Evolutionary conservation across 306 rosid genomes (phyloP), one percentile per base, ranked within the genome.

Genomic region (Castanea mollissima): DNA sequence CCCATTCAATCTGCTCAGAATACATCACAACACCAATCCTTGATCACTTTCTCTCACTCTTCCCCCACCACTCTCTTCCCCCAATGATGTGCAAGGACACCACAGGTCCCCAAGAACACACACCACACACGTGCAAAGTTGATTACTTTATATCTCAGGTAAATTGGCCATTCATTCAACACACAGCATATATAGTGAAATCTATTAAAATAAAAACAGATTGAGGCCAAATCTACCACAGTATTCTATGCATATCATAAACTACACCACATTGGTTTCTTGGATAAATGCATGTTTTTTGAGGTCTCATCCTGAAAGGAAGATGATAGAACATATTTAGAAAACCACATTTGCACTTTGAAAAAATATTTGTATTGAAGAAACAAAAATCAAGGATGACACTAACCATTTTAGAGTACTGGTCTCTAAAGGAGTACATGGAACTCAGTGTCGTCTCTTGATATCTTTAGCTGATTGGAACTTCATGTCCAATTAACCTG

Each of bases 361-460:
- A 1, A 35, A 35, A 34, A 13, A 25, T 41, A 74, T 16, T 68
- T 14, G 25, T 31, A 23, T 63, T 14, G 62, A 63, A 63, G 46
- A 41, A 3, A 32, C 14, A 77, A 77, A 60, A 41, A 8, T 13
- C 18, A 71, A 54, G 31, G 27, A 69, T 54, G 57, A 59, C 56
- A 38, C 71, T 76, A 83, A 90, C 94, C 89, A 54, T 16, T 23
- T 83, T 44, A 70, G 91, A 65, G 35, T 79, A 85, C 82, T 88
- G 97, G 86, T 87, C 94, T 78, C 82, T 87, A 60, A 88, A 76
- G 76, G 69, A 23, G 77, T 84, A 78, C 92, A 87, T 87, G 55
- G 86, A 81, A 74, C 85, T 87, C 82, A 90, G 86, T 86, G 85
- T 84, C 44, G 72, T 74, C 54, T 85, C 87, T 31, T 75, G 69